A percentile compares a stretch with the other conserved stretches of the same genome.
phyloP scores from a whole-genome alignment of 495 filamentous ascomycete genomes.

The Tuber indicum region DNA sequence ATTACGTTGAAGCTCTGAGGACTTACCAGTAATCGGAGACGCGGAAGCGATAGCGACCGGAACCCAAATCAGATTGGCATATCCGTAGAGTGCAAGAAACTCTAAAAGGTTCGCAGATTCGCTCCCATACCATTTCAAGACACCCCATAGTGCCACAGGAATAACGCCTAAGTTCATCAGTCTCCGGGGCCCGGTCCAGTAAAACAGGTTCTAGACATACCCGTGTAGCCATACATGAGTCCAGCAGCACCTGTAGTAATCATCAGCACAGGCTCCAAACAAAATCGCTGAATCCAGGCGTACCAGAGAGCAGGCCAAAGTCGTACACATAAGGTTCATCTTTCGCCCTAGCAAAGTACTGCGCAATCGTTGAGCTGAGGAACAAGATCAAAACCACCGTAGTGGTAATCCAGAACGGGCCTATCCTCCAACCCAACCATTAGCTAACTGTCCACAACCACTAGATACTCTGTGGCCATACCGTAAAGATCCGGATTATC shows the following conservation, averaged over 20 bases:
- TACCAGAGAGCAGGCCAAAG: conserved; percentile 73
- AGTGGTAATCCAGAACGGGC: conserved; percentile 96
- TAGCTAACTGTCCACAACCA: background rate
- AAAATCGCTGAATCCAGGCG: conserved; percentile 52
- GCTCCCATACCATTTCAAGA: conserved; percentile 86
- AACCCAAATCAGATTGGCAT: conserved; percentile 93
- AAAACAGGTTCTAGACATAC: conserved; percentile 42
- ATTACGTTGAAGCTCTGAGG: background rate
- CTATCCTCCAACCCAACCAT: conserved; percentile 34
- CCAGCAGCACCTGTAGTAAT: background rate
- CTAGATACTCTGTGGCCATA: background rate
- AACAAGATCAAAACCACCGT: conserved; percentile 95
- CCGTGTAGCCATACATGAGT: conserved; percentile 88
- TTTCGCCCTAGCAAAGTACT: conserved; percentile 63
- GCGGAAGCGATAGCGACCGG: conserved; percentile 86
- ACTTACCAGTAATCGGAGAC: conserved; percentile 59
- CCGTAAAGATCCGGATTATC: conserved; percentile 95
- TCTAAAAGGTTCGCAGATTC: conserved; percentile 85
- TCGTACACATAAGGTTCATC: conserved; percentile 72
- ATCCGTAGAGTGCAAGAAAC: conserved; percentile 90
- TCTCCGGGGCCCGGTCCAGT: background rate
- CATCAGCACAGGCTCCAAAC: background rate
- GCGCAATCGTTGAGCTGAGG: conserved; percentile 85
- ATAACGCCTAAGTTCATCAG: conserved; percentile 45
- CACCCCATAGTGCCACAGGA: conserved; percentile 77